Evolutionary conservation across 1,284 basidiomycete genomes (phyloP), one percentile per base, ranked within the genome.

Genomic region (Ustanciosporium gigantosporum): DNA sequence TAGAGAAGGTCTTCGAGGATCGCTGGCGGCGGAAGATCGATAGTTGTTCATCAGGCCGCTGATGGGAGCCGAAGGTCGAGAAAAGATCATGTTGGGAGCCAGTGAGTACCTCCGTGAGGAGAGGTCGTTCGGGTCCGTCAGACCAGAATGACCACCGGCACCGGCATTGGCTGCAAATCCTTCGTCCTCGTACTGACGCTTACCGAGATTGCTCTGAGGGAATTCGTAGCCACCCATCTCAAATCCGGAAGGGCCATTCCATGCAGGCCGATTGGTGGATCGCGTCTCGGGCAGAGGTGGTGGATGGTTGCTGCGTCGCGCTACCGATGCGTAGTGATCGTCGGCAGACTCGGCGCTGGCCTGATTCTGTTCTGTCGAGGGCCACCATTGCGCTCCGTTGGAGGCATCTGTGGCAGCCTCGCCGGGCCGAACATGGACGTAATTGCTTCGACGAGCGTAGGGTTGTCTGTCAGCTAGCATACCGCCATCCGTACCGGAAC

Each of bases 271-370:
- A 15, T 41, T 20, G 6, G 29, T 31, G 1, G 50, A 50, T 36
- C 60, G 53, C 3, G 60, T 58, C 40, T 64, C 60, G 2, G 60
- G 60, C 19, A 64, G 50, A 7, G 53, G 60, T 5, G 60, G 60
- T 13, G 60, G 46, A n/a, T n/a, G n/a, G 38, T 64, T 56, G 13
- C 53, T 34, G 17, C 60, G 36, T 20, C 60, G 53, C 20, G 36
- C 39, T 22, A 42, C n/a, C 8, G 32, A 35, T 9, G 32, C 46
- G 31, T 56, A 62, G 34, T 62, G 47, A 21, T 62, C 59, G 14
- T 56, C 52, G 15, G 25, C 23, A 4, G 47, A 8, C 27, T 41
- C 37, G 2, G 51, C 39, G 4, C 55, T 45, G 25, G 39, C 22
- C 32, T 35, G 32, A 23, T 21, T 9, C 8, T 9, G 8, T 9